Evolutionary conservation across 768 basidiomycete species (phyloP).

Genomic region (Pleurotus ostreatus): DNA sequence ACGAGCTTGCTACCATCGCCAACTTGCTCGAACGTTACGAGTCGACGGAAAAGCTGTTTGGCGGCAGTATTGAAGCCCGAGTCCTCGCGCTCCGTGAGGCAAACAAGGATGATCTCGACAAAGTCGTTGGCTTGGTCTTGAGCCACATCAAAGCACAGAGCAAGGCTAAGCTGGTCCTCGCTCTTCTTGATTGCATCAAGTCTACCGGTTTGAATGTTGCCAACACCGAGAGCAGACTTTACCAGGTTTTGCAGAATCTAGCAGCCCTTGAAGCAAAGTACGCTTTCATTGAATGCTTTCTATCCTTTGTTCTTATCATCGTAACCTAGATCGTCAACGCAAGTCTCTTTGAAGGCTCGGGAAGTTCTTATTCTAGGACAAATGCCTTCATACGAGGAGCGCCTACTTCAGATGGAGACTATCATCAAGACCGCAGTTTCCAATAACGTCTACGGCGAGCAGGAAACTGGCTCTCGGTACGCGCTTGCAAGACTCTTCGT

Average conservation of each 20-base stretch:
- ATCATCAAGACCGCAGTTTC: conserved; percentile 87
- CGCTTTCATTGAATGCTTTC: conserved; percentile 19
- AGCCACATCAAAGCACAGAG: conserved; percentile 95
- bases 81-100: conserved; percentile 88
- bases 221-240: conserved; percentile 67
- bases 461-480: conserved; percentile 57
- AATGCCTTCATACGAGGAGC: conserved; percentile 96
- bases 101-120: conserved; percentile 88
- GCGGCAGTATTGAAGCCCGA: conserved; percentile 90
- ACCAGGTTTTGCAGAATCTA: conserved; percentile 74
- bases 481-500: neutral
- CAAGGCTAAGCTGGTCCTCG: conserved; percentile 85
- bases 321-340: conserved; percentile 69
- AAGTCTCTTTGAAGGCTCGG: conserved; percentile 91
- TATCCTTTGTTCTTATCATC: neutral
- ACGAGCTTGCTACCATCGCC: conserved; percentile 79
- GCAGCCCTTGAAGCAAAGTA: conserved; percentile 88
- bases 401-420: conserved; percentile 89
- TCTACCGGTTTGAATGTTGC: conserved; percentile 71
- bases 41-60: conserved; percentile 87
- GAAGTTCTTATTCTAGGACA: conserved; percentile 95
- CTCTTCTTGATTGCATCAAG: conserved; percentile 89
- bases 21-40: conserved; percentile 75
- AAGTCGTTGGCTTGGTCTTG: conserved; percentile 79
- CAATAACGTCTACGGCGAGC: conserved; percentile 87